phyloP scores from a whole-genome alignment of 2,329 filamentous ascomycete species.

The Ophiostoma novo-ulmi region DNA sequence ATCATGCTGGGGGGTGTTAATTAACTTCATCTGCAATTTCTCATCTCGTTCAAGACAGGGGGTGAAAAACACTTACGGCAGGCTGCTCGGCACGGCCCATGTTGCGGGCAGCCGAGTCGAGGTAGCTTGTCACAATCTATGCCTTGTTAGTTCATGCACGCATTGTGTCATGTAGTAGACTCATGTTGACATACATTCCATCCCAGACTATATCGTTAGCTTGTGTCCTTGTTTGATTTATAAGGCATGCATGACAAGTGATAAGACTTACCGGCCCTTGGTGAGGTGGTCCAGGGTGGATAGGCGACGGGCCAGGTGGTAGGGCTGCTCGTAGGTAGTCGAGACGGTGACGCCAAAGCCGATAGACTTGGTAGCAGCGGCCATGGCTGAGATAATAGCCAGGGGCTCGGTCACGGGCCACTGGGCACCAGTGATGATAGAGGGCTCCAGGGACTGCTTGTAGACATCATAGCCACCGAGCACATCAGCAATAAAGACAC shows the following conservation, averaged over 20 bases:
- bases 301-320: conserved; percentile 25
- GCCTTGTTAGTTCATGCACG: conserved; percentile 11
- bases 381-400: conserved; percentile 37
- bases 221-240: not conserved
- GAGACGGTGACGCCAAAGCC: conserved; percentile 27
- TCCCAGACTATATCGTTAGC: conserved; percentile 10
- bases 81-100: conserved; percentile 25
- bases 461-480: conserved; percentile 64
- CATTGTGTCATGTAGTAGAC: not conserved
- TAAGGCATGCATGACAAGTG: not conserved
- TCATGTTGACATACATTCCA: conserved; percentile 13
- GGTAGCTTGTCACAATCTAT: conserved; percentile 28
- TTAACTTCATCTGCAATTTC: not conserved
- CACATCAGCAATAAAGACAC: conserved; percentile 60
- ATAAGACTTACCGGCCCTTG: conserved; percentile 12
- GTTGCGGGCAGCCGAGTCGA: conserved; percentile 26
- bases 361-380: conserved; percentile 26
- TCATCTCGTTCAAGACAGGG: not conserved
- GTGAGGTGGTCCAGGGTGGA: conserved; percentile 26
- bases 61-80: conserved; percentile 6
- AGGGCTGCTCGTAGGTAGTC: conserved; percentile 28
- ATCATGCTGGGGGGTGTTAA: conserved; percentile 26
- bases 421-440: conserved; percentile 58
- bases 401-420: conserved; percentile 68
- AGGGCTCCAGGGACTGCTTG: conserved; percentile 53